These are phyloP conservation scores for Yamadazyma diddensiae DNA, from an alignment of 1,139 yeast genomes.

Conservation along the genomic window DNA sequence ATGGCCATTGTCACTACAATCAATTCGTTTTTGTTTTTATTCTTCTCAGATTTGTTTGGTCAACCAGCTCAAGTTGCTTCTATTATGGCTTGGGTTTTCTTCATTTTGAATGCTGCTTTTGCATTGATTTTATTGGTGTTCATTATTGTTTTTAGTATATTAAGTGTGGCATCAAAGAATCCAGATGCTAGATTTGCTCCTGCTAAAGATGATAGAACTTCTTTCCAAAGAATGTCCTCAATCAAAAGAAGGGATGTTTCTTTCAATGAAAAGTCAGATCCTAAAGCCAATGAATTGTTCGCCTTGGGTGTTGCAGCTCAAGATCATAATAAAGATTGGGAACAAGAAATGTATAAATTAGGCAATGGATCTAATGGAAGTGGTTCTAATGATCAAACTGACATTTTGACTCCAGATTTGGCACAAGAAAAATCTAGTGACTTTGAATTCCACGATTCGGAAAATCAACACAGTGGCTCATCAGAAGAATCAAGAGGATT, in stretches of 20 bases:
- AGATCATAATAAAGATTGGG: conserved; percentile 71
- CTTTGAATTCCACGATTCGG: conserved; percentile 7
- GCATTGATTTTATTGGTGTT: conserved; percentile 60
- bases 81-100: conserved; percentile 79
- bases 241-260: conserved; percentile 21
- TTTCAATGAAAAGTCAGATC: conserved; percentile 10
- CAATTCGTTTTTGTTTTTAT: conserved; percentile 70
- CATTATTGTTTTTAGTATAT: conserved; percentile 54
- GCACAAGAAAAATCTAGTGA: conserved; percentile 17
- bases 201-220: conserved; percentile 78
- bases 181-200: conserved; percentile 84
- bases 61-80: conserved; percentile 67
- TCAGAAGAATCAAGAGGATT: conserved; percentile 13
- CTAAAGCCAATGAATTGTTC: conserved; percentile 48
- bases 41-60: conserved; percentile 70
- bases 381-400: conserved; percentile 12
- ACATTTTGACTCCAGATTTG: conserved; percentile 26
- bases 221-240: conserved; percentile 64
- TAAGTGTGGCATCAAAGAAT: conserved; percentile 64
- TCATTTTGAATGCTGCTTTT: conserved; percentile 74
- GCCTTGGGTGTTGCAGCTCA: conserved; percentile 71
- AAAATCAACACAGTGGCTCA: conserved; percentile 11
- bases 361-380: conserved; percentile 29
- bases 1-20: conserved; percentile 63
- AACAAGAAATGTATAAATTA: conserved; percentile 55